Base-by-base conservation (phyloP, 352 stramenopile genomes). In the Hyaloperonospora arabidopsidis region DNA sequence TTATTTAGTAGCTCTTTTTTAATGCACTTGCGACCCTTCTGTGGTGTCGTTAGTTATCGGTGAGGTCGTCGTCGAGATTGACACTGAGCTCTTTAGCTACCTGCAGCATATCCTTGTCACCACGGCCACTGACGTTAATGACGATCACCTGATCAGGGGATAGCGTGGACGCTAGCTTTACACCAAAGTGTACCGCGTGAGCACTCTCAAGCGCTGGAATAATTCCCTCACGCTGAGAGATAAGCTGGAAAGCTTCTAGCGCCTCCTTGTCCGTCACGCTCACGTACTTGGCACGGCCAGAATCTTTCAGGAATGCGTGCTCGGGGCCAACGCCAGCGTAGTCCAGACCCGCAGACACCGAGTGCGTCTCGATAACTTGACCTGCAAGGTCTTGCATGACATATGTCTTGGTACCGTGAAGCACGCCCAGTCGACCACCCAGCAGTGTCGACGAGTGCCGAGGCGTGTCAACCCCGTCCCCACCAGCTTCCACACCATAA, bases 101-200 rank as follows among this genome's bases (percentile, higher is more conserved):
- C 63, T 97, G 95, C 23, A 97, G 84, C 95, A 99, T 98, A 70
- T 99, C 96, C 83, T 99, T 99, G 76, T 99, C 96, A 43, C 96
- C 96, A 39, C 96, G 88, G 18, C 96, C 96, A 77, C 92, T 97
- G 58, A 98, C 85, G 73, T 98, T 98, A 52, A 99, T 97, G 1
- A 98, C 88, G 57, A 99, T 79, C 63, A 89, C 93, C 76, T 94
- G 96, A 59, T 85, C 90, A 23, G 81, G 65, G 19, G 76, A 63
- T 45, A 98, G 64, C 39, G 82, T 84, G 60, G 89, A 89, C 10
- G 95, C 93, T 18, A 98, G 73, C 69, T 98, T 74, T 22, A 98
- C 79, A 29, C 86, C 94, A 59, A 94, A 93, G 70, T 97, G 90
- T 49, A 99, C 82, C 7, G 96, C 96, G 67, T 99, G 96, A 46